Percentiles rank a stretch among this genome's conserved stretches.
phyloP scores from a whole-genome alignment of 768 basidiomycete species.

The Suillus clintonianus region DNA sequence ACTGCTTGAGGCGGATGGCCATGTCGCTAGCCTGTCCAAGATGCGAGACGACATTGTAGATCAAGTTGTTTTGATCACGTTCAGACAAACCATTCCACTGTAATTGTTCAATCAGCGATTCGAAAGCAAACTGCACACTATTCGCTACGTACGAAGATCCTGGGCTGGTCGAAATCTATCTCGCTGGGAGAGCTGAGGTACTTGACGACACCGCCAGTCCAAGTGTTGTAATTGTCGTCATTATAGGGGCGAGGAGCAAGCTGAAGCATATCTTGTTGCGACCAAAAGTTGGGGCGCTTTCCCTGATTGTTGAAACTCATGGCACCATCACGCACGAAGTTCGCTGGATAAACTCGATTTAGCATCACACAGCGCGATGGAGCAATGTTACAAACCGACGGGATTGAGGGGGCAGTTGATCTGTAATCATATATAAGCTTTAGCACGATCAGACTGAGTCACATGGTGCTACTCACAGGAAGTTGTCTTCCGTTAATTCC shows the following conservation, averaged over 20 bases:
- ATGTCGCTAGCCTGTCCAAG: conserved; percentile 34
- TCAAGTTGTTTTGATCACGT: conserved; percentile 37
- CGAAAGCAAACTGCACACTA: background rate
- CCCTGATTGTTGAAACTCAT: conserved; percentile 41
- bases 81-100: conserved; percentile 37
- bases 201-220: conserved; percentile 43
- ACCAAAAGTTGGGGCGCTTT: conserved; percentile 40
- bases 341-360: conserved; percentile 23
- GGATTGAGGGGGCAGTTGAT: conserved; percentile 41
- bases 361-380: too few relatives aligned
- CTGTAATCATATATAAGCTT: conserved; percentile 11
- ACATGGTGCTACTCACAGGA: conserved; percentile 21
- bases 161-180: conserved; percentile 42
- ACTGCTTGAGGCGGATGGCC: conserved; percentile 32
- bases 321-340: conserved; percentile 40
- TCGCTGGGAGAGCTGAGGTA: conserved; percentile 37
- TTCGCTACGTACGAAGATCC: conserved; percentile 27
- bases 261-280: conserved; percentile 35
- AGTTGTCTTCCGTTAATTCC: conserved; percentile 42
- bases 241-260: conserved; percentile 35
- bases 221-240: conserved; percentile 42
- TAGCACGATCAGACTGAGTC: background rate
- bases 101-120: background rate
- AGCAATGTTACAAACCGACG: conserved; percentile 28
- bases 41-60: conserved; percentile 40